Conservation (phyloP, 164 flowering plant genomes). For the Hamamelis virginiana region DNA sequence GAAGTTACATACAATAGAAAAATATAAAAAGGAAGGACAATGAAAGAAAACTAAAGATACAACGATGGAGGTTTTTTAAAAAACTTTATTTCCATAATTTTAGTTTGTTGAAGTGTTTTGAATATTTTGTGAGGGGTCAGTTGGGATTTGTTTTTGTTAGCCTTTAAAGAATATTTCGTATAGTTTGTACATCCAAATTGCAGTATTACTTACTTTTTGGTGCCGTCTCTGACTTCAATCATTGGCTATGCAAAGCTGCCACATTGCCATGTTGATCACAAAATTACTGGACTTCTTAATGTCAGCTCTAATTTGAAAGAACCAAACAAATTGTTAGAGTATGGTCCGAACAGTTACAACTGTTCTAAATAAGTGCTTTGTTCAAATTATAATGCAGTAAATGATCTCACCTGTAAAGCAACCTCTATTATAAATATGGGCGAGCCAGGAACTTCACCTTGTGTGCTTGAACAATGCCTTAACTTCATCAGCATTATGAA, state of each 20-base stretch:
- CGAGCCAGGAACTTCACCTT: constrained; percentile 99
- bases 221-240: constrained; percentile 99
- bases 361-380: neutral
- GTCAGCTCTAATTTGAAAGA: constrained; percentile 70
- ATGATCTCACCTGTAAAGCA: constrained; percentile 87
- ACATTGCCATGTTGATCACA: constrained; percentile 98
- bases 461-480: constrained; percentile 98
- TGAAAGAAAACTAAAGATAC: too few species aligned
- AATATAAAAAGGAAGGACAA: too few species aligned
- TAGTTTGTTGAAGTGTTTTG: too few species aligned
- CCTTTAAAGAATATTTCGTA: too few species aligned
- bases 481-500: constrained; percentile 98
- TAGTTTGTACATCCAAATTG: too few species aligned
- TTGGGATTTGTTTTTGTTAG: too few species aligned
- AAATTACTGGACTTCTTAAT: constrained; percentile 94
- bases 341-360: constrained; percentile 8
- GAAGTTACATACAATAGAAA: too few species aligned
- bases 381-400: constrained; percentile 6
- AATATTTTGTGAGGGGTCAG: too few species aligned
- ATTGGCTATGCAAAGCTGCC: constrained; percentile 98
- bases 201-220: constrained; percentile 88
- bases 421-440: constrained; percentile 99
- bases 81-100: too few species aligned
- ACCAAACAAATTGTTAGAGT: constrained; percentile 16
- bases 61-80: too few species aligned